Conservation (phyloP, 2,329 filamentous ascomycete species). For the Cladorrhinum sp. region DNA sequence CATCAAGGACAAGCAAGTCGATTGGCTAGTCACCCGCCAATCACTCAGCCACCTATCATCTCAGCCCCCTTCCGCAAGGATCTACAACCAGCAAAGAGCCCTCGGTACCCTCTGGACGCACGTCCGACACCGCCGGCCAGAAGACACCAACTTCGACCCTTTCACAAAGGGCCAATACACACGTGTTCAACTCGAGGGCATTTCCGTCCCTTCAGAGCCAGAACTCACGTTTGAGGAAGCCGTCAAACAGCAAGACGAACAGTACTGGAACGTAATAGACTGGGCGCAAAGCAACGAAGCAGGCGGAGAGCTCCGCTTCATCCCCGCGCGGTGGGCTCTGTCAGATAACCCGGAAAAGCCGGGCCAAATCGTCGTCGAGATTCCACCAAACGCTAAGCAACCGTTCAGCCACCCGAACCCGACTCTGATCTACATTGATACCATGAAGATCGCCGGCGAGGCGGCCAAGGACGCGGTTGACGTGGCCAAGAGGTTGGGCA, state of each 20-base stretch:
- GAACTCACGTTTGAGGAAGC: background rate
- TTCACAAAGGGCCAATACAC: background rate
- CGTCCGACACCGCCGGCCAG: background rate
- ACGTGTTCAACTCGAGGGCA: background rate
- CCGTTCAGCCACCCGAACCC: background rate
- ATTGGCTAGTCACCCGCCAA: conserved; percentile 44
- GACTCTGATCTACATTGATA: background rate
- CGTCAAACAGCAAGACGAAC: background rate
- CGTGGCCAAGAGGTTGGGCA: background rate
- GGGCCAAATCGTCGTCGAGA: background rate
- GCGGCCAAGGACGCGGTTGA: background rate
- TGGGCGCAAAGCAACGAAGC: background rate
- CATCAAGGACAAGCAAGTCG: conserved; percentile 59
- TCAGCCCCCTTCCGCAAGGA: conserved; percentile 34
- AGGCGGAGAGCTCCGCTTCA: background rate
- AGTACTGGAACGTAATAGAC: conserved; percentile 32
- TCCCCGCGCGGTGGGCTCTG: background rate
- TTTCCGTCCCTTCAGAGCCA: conserved; percentile 31
- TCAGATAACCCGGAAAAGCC: background rate
- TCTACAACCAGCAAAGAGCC: background rate
- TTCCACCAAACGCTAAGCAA: background rate
- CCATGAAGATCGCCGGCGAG: background rate
- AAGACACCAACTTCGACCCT: background rate
- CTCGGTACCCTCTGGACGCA: conserved; percentile 3
- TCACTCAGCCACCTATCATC: conserved; percentile 50